Evolutionary conservation across 306 rosid species (phyloP).

Genomic region (Cucurbita argyrosperma): DNA sequence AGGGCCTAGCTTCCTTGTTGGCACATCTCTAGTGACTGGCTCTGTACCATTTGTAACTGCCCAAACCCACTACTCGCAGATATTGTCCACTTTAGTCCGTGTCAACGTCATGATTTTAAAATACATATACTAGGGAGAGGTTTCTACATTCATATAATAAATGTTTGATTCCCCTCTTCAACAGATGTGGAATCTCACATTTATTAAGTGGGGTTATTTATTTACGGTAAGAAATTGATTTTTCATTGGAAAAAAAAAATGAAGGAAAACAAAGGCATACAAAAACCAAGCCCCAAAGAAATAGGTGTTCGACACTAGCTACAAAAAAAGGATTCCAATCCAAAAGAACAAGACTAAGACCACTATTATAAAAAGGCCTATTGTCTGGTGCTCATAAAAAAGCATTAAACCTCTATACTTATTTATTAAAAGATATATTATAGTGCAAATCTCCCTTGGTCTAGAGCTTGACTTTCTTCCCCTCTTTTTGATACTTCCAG

Average conservation of each 20-base stretch:
- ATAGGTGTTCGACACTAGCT: not conserved
- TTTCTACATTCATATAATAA: no score
- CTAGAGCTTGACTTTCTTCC: not conserved
- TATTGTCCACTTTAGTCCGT: no score
- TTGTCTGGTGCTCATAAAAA: not conserved
- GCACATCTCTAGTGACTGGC: no score
- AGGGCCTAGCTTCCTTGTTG: no score
- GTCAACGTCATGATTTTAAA: no score
- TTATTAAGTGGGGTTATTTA: no score
- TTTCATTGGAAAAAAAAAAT: no score
- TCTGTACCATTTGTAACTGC: no score
- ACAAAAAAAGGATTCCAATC: not conserved
- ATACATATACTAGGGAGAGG: no score
- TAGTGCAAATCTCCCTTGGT: not conserved
- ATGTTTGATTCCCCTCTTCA: accelerated
- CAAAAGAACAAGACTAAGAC: not conserved
- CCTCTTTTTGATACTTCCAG: not conserved
- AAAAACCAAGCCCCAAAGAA: not conserved
- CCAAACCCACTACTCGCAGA: no score
- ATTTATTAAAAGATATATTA: not conserved
- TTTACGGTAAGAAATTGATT: not conserved
- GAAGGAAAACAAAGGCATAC: not conserved
- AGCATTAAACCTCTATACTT: not conserved
- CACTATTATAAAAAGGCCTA: not conserved
- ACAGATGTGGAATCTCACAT: no score